These are phyloP conservation scores for Dissophora globulifera DNA, from an alignment of 192 early-diverging fungal species.

Conservation along the genomic window DNA sequence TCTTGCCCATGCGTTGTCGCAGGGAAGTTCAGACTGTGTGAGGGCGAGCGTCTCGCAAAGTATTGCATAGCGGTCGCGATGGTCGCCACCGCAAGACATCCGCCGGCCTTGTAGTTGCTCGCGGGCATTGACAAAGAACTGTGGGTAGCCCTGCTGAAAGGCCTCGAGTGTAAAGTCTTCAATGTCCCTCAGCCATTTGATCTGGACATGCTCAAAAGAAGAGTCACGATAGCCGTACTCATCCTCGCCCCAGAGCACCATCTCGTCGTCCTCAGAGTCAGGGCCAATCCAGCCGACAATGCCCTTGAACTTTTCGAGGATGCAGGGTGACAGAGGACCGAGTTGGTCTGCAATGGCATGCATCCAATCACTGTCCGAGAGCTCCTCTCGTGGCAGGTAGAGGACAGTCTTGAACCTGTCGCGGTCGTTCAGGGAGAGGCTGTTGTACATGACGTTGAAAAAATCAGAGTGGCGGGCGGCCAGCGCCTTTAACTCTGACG, in stretches of 20 bases:
- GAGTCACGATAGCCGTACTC: constrained; percentile 38
- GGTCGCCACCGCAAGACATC: constrained; percentile 32
- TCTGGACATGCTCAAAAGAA: constrained; percentile 42
- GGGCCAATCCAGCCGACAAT: constrained; percentile 44
- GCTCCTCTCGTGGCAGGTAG: constrained; percentile 9
- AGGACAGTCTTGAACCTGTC: constrained; percentile 19
- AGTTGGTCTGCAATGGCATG: constrained; percentile 1
- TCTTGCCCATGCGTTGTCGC: constrained; percentile 43
- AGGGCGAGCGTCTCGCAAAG: constrained; percentile 35
- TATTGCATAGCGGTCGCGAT: constrained; percentile 27
- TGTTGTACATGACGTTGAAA: constrained; percentile 28
- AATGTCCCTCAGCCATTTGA: constrained; percentile 47
- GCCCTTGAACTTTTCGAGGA: constrained; percentile 43
- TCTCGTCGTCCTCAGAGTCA: constrained; percentile 11
- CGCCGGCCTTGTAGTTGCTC: constrained; percentile 31
- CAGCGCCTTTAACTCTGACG: constrained; percentile 43
- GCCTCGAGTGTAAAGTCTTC: constrained; percentile 24
- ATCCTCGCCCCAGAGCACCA: constrained; percentile 17
- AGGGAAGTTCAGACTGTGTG: constrained; percentile 17
- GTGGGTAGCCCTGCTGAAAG: constrained; percentile 35
- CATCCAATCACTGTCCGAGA: constrained; percentile 40
- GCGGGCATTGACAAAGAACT: constrained; percentile 43
- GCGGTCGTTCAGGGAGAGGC: background rate
- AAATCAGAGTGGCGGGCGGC: constrained; percentile 38
- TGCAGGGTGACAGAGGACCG: constrained; percentile 5